Evolutionary conservation across 345 rosid genomes (phyloP).

Genomic region (Carallia brachiata): DNA sequence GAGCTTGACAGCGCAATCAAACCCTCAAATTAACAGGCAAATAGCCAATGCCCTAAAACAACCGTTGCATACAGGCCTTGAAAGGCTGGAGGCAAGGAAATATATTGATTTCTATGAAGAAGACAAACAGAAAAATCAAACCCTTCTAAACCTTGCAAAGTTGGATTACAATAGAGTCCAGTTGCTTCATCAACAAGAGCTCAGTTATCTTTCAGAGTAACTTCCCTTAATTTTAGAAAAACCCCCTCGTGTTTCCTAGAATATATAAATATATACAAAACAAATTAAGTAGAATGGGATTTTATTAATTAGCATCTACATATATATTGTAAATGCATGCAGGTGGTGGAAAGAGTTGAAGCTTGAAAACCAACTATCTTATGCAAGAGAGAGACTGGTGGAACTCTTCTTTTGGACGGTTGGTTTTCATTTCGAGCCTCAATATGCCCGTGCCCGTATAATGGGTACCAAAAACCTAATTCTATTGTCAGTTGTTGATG

Average conservation of each 20-base stretch:
- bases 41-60: background rate
- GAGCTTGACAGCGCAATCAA: background rate
- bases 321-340: no score
- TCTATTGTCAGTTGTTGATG: background rate
- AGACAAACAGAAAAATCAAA: background rate
- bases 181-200: background rate
- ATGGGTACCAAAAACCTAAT: background rate
- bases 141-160: background rate
- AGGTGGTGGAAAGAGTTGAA: background rate
- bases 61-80: background rate
- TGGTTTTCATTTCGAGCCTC: background rate
- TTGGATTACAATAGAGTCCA: constrained; percentile 1
- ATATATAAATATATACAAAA: no score
- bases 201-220: background rate
- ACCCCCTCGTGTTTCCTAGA: no score
- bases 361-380: background rate
- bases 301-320: no score
- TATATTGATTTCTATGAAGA: background rate
- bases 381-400: background rate
- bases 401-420: background rate
- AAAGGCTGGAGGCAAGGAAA: constrained; percentile 1
- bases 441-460: background rate
- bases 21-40: background rate
- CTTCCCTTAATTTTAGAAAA: background rate
- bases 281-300: no score